Percentiles rank a stretch among this genome's conserved stretches.
Evolutionary conservation across 23 red algal species (phyloP).

Genomic region (Chondrus crispus): DNA sequence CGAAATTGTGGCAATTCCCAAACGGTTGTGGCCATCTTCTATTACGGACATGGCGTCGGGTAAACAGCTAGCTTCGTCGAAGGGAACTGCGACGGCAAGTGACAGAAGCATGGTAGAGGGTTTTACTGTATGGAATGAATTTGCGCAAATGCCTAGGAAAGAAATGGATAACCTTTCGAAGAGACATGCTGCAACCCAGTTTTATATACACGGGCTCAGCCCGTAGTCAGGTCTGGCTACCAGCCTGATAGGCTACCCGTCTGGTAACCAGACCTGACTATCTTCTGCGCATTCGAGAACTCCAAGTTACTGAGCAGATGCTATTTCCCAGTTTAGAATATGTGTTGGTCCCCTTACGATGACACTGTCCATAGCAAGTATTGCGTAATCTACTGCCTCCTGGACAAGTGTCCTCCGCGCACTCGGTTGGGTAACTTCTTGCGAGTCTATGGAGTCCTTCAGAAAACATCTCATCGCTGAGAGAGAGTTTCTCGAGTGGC

Average conservation of each 20-base stretch:
- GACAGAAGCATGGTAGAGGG: neutral
- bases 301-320: neutral
- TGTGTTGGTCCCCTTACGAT: neutral
- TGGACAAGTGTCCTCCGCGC: constrained; percentile 1
- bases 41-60: constrained; percentile 14
- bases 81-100: neutral
- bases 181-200: neutral
- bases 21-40: too few species aligned
- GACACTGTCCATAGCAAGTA: neutral
- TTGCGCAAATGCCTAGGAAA: neutral
- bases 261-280: neutral
- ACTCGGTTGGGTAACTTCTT: neutral
- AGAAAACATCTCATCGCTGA: neutral
- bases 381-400: neutral
- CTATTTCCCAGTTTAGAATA: neutral
- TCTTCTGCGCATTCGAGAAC: neutral
- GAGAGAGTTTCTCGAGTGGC: neutral
- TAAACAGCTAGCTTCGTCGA: neutral
- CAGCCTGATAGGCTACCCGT: too few species aligned
- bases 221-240: too few species aligned
- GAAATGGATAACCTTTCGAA: neutral
- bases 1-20: too few species aligned
- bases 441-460: neutral
- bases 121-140: neutral
- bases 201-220: neutral